Evolutionary conservation across 805 yeast species (phyloP).

Genomic region (Tetrapisispora pingtungensis): DNA sequence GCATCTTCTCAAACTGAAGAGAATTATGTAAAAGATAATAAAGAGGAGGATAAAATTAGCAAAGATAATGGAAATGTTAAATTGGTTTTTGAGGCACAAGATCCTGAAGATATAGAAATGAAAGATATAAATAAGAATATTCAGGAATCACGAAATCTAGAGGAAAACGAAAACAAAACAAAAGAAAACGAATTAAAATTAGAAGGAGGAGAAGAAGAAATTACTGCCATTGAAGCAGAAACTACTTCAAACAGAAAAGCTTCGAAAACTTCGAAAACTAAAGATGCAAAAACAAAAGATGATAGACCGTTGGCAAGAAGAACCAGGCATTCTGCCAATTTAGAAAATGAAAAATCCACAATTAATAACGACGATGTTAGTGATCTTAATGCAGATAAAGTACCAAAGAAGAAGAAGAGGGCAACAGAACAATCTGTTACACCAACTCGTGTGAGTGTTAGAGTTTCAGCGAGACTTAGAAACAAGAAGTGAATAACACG

Average conservation of each 20-base stretch:
- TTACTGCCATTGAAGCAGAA: conserved; percentile 4
- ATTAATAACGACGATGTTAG: too few relatives aligned
- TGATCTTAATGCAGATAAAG: conserved; percentile 4
- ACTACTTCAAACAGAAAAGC: neutral
- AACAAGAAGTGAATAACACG: conserved; percentile 18
- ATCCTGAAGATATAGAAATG: too few relatives aligned
- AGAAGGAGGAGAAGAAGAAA: conserved; percentile 3
- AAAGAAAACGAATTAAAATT: too few relatives aligned
- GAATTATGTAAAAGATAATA: too few relatives aligned
- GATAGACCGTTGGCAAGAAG: conserved; percentile 19
- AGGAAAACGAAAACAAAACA: too few relatives aligned
- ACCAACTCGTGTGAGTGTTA: conserved; percentile 6
- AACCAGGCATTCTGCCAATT: conserved; percentile 14
- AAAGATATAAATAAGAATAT: too few relatives aligned
- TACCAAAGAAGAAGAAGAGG: conserved; percentile 15
- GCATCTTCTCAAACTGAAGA: conserved; percentile 3
- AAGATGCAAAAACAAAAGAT: neutral
- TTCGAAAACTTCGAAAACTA: neutral
- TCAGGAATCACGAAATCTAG: too few relatives aligned
- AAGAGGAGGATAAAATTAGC: too few relatives aligned
- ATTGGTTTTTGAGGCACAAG: too few relatives aligned
- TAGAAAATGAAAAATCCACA: neutral
- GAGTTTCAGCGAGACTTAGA: conserved; percentile 26
- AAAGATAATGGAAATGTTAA: too few relatives aligned
- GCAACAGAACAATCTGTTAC: conserved; percentile 4